Conservation (phyloP, 805 yeast genomes). For the Naumovozyma baii region DNA sequence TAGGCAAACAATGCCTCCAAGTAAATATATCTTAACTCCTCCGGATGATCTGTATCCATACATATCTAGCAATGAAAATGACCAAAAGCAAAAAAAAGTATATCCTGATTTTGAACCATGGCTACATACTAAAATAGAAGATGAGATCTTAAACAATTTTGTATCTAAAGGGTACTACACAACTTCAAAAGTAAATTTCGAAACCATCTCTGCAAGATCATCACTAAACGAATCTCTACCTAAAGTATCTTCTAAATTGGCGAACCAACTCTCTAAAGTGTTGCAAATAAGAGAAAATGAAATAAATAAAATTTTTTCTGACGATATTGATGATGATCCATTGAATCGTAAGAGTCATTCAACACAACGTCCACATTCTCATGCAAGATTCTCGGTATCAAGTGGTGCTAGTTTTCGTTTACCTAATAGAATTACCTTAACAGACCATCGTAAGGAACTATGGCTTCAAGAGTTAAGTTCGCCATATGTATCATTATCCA, state of each 20-base stretch:
- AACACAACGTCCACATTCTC: slow-evolving; percentile 2
- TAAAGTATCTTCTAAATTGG: slow-evolving; percentile 22
- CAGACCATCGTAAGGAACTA: slow-evolving; percentile 73
- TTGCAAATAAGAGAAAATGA: slow-evolving; percentile 25
- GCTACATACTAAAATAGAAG: slow-evolving; percentile 26
- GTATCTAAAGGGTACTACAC: slow-evolving; percentile 29
- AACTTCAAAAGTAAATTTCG: slow-evolving; percentile 28
- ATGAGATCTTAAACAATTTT: slow-evolving; percentile 23
- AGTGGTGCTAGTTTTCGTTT: slow-evolving; percentile 27
- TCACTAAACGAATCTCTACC: slow-evolving; percentile 28
- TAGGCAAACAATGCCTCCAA: slow-evolving; percentile 9
- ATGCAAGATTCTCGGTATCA: slow-evolving; percentile 8
- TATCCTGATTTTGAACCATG: slow-evolving; percentile 31
- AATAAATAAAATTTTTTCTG: slow-evolving; percentile 22
- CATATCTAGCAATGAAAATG: slow-evolving; percentile 3
- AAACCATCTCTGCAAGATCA: slow-evolving; percentile 31
- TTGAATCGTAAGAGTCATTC: slow-evolving; percentile 1
- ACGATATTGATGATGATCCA: not conserved
- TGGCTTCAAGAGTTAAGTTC: slow-evolving; percentile 81
- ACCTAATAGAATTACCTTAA: slow-evolving; percentile 62
- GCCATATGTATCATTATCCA: slow-evolving; percentile 52
- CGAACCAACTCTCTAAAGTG: slow-evolving; percentile 23
- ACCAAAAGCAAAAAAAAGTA: slow-evolving; percentile 3
- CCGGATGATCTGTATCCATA: slow-evolving; percentile 29
- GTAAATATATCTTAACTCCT: slow-evolving; percentile 24